Evolutionary conservation across 2,329 filamentous ascomycete species (phyloP).

Genomic region (Trichothecium sympodiale): DNA sequence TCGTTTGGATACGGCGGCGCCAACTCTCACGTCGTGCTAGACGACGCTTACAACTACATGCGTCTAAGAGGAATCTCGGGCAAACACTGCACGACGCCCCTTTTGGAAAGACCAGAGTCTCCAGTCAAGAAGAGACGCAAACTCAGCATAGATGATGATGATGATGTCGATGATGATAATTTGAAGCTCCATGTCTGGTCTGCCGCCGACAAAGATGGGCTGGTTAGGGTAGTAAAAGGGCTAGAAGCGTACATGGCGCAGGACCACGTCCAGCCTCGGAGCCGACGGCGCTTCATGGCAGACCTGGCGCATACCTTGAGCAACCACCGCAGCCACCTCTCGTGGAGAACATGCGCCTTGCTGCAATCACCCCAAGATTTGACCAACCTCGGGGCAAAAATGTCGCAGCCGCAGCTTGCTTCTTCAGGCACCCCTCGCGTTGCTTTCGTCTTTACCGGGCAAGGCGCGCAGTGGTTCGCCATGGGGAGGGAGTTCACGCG

Average conservation of each 20-base stretch:
- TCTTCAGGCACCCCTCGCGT: slow-evolving; percentile 16
- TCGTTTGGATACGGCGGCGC: slow-evolving; percentile 23
- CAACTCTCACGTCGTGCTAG: slow-evolving; percentile 19
- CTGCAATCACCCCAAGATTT: slow-evolving; percentile 19
- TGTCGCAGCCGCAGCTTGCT: too few relatives aligned
- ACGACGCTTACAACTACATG: slow-evolving; percentile 4
- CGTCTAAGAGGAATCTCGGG: neutral
- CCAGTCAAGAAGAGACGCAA: neutral
- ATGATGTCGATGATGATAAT: too few relatives aligned
- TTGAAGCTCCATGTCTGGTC: neutral
- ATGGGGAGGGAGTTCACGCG: slow-evolving; percentile 9
- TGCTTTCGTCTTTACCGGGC: slow-evolving; percentile 16
- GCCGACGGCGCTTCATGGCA: neutral
- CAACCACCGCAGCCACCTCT: slow-evolving; percentile 29
- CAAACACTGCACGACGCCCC: neutral
- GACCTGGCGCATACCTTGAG: slow-evolving; percentile 28
- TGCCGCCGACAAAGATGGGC: neutral
- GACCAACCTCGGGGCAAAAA: slow-evolving; percentile 14
- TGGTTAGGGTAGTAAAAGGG: too few relatives aligned
- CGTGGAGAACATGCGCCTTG: slow-evolving; percentile 30
- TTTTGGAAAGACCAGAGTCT: neutral
- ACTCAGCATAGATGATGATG: too few relatives aligned
- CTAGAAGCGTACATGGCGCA: neutral
- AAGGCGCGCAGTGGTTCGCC: slow-evolving; percentile 13
- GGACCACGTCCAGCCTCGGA: too few relatives aligned